A percentile compares a stretch with the other conserved stretches of the same genome.
phyloP scores from a whole-genome alignment of 1,139 yeast species.

The Suhomyces bribrorum region DNA sequence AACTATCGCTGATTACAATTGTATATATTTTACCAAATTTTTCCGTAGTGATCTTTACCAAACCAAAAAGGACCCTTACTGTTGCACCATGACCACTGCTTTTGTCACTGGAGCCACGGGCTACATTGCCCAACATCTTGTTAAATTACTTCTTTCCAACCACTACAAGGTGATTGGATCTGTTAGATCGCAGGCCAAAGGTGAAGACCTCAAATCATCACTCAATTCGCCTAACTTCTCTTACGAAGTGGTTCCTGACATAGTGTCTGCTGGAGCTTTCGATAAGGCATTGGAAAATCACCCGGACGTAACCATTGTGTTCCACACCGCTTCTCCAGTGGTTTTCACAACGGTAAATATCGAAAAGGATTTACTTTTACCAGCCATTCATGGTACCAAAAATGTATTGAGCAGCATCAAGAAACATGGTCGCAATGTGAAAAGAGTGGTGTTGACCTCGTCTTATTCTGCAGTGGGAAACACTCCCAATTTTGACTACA shows the following conservation, averaged over 20 bases:
- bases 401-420: conserved; percentile 31
- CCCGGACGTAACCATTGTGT: conserved; percentile 27
- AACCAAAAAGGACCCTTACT: too few species aligned
- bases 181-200: conserved; percentile 35
- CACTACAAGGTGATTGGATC: conserved; percentile 38
- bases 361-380: conserved; percentile 32
- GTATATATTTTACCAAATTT: too few species aligned
- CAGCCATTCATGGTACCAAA: conserved; percentile 38
- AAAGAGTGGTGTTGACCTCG: conserved; percentile 22
- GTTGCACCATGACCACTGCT: conserved; percentile 21
- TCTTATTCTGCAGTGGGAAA: conserved; percentile 21
- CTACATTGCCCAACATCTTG: conserved; percentile 36
- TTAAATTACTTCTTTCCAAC: conserved; percentile 25
- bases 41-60: too few species aligned
- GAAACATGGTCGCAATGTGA: conserved; percentile 22
- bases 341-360: conserved; percentile 26
- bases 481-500: neutral
- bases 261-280: conserved; percentile 30
- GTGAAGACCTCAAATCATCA: conserved; percentile 24
- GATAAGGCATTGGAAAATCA: conserved; percentile 29
- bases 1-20: too few species aligned
- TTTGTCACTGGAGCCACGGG: conserved; percentile 46
- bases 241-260: conserved; percentile 30
- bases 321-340: conserved; percentile 41
- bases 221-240: conserved; percentile 23